Conservation (phyloP, 805 yeast species). For the Starmerella kuoi region DNA sequence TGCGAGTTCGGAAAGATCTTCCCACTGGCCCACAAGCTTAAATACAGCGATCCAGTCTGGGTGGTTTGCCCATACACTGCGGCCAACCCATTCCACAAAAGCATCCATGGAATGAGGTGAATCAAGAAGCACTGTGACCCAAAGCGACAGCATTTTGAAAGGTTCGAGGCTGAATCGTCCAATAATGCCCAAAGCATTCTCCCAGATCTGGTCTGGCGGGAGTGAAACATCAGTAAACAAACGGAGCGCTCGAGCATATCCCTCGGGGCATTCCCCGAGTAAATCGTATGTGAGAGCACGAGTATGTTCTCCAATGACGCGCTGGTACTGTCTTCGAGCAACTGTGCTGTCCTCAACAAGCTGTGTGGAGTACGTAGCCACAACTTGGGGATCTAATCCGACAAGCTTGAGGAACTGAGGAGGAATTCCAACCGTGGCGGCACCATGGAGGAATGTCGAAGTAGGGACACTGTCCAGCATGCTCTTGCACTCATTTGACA, state of each 20-base stretch:
- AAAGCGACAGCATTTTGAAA: slow-evolving; percentile 10
- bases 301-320: slow-evolving; percentile 13
- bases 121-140: neutral
- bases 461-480: neutral
- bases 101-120: neutral
- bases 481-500: neutral
- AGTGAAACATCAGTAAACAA: neutral
- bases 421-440: neutral
- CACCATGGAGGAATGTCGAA: neutral
- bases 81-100: slow-evolving; percentile 1
- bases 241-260: slow-evolving; percentile 1
- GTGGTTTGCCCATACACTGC: slow-evolving; percentile 3
- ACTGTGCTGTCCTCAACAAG: slow-evolving; percentile 4
- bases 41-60: slow-evolving; percentile 9
- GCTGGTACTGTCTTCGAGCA: slow-evolving; percentile 13
- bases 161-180: slow-evolving; percentile 15
- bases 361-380: neutral
- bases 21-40: slow-evolving; percentile 1
- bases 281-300: slow-evolving; percentile 14
- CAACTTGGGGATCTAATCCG: slow-evolving; percentile 1
- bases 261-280: slow-evolving; percentile 4
- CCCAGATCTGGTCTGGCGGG: slow-evolving; percentile 1
- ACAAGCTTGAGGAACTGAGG: neutral
- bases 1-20: neutral
- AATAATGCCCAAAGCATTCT: slow-evolving; percentile 1